Evolutionary conservation across 192 early-diverging fungal genomes (phyloP), one percentile per base, ranked within the genome.

Genomic region (Coemansia sp.): DNA sequence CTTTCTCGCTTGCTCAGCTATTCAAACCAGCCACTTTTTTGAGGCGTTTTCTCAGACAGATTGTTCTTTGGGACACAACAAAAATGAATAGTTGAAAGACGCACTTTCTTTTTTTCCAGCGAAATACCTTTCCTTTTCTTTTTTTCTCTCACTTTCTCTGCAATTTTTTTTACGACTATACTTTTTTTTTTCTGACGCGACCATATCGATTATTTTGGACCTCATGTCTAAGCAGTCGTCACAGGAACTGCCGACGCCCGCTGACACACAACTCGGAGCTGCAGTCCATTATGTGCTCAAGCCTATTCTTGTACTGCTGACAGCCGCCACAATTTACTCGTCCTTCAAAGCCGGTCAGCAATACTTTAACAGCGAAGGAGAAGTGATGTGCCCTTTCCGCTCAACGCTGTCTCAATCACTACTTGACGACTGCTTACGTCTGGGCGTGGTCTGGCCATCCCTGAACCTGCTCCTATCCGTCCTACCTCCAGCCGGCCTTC

Each of bases 211-310:
- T 41, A 36, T 49, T 39, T 53, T 38, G n/a, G 16, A 16, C 16
- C 18, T 15, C 57, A 60, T 60, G 57, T 60, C 57, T 18, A 60
- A 60, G 57, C 57, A 60, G 15, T 3, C 31, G 8, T 60, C 31
- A 34, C 27, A n/a, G 2, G 57, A 34, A 60, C 15, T 18, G 31
- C 57, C 34, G 33, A 60, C 1, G 16, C 57, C 57, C 15, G 57
- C 57, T 60, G 57, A 60, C 33, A 36, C 31, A 33, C 55, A 58
- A 12, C 55, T 58, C 15, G 31, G 55, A 12, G 55, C 55, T 58
- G 55, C 29, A 34, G 29, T 33, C 55, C 15, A 33, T 5, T 36
- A 58, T 34, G 31, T 34, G 15, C 55, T 58, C 55, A 58, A 58
- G 13, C 27, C 31, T 34, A 15, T 58, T 34, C 29, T 58, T 58